A percentile compares a stretch with the other conserved stretches of the same genome.
These are phyloP conservation scores for Peronosclerospora sorghi DNA, from an alignment of 352 stramenopile genomes.

Conservation along the genomic window DNA sequence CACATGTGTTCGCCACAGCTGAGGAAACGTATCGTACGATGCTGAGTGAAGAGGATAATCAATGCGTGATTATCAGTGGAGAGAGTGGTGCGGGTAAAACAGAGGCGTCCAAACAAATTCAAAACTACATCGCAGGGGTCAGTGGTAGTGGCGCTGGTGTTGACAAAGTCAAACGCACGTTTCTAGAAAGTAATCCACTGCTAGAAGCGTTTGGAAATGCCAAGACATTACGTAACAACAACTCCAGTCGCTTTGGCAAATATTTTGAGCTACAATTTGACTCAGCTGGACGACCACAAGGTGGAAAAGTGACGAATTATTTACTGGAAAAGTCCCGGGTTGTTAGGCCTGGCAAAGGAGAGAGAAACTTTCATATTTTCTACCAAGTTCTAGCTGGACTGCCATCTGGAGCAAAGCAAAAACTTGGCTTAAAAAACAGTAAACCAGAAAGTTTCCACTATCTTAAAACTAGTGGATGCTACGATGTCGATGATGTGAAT, in stretches of 20 bases:
- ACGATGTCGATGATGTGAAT: slow-evolving; percentile 84
- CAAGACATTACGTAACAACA: slow-evolving; percentile 92
- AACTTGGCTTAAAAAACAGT: slow-evolving; percentile 59
- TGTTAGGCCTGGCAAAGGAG: slow-evolving; percentile 72
- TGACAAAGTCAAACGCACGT: slow-evolving; percentile 83
- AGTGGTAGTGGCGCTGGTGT: slow-evolving; percentile 64
- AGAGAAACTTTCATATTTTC: slow-evolving; percentile 93
- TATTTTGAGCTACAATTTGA: slow-evolving; percentile 93
- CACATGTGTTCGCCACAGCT: slow-evolving; percentile 79
- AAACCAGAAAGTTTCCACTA: slow-evolving; percentile 79
- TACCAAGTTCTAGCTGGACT: slow-evolving; percentile 85
- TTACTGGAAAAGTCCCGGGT: slow-evolving; percentile 88
- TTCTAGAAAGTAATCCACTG: slow-evolving; percentile 92
- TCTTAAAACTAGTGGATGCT: slow-evolving; percentile 83
- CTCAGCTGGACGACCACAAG: slow-evolving; percentile 59
- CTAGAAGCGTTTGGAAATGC: slow-evolving; percentile 95
- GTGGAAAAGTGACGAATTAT: slow-evolving; percentile 88
- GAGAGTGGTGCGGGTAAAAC: slow-evolving; percentile 82
- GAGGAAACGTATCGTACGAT: slow-evolving; percentile 84
- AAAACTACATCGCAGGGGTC: slow-evolving; percentile 84
- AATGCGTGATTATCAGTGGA: slow-evolving; percentile 86
- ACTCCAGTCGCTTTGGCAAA: slow-evolving; percentile 93
- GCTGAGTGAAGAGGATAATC: slow-evolving; percentile 82
- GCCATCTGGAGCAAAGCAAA: slow-evolving; percentile 39
- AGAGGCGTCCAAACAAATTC: slow-evolving; percentile 84